phyloP scores from a whole-genome alignment of 164 flowering plant species.

The Vitis vinifera region DNA sequence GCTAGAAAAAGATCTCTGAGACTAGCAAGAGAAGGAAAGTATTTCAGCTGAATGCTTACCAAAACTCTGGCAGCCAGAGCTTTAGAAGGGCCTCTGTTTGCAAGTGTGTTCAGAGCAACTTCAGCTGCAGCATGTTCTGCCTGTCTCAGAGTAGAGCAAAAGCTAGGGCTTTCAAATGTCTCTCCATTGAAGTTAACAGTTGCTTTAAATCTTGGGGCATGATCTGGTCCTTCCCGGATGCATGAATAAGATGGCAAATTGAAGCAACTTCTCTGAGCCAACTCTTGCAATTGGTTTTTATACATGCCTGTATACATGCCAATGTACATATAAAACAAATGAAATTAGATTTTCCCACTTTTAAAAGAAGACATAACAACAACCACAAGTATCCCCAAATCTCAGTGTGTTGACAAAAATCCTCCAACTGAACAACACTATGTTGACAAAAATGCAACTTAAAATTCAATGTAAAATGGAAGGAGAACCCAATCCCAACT shows the following conservation, averaged over 20 bases:
- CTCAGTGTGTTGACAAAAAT: too few relatives aligned
- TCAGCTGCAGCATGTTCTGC: conserved; percentile 77
- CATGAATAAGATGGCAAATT: conserved; percentile 66
- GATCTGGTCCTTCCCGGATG: conserved; percentile 70
- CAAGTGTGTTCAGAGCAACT: conserved; percentile 51
- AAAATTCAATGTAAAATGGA: too few relatives aligned
- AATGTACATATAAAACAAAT: too few relatives aligned
- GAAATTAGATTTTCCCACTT: background rate
- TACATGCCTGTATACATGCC: conserved; percentile 41
- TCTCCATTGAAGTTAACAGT: conserved; percentile 70
- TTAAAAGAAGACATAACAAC: background rate
- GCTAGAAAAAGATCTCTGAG: too few relatives aligned
- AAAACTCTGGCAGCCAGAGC: conserved; percentile 57
- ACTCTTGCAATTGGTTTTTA: conserved; percentile 67
- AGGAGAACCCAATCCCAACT: too few relatives aligned
- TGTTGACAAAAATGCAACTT: too few relatives aligned
- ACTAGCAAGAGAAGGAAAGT: background rate
- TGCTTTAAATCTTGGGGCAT: conserved; percentile 74
- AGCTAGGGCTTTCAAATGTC: conserved; percentile 59
- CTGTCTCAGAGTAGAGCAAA: conserved; percentile 55
- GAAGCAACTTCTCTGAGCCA: conserved; percentile 74
- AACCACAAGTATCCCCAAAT: too few relatives aligned
- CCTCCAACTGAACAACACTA: too few relatives aligned
- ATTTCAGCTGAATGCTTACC: conserved; percentile 27
- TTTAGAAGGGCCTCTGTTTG: conserved; percentile 55